Evolutionary conservation across 371 early-diverging fungal genomes (phyloP).

Genomic region (Blakeslea trispora): DNA sequence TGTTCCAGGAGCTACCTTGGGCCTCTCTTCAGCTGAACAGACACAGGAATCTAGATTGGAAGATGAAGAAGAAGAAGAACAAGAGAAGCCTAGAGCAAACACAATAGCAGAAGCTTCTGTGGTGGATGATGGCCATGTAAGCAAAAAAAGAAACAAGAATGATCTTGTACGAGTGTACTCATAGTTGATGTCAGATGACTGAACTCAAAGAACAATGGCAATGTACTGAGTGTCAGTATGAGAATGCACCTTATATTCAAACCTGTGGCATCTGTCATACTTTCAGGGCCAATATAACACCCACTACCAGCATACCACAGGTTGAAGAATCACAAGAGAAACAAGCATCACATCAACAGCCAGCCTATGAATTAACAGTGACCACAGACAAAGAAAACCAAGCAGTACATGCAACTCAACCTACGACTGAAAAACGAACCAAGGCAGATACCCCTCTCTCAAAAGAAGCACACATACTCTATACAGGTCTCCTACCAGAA

Average conservation of each 20-base stretch:
- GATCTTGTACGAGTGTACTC: too few relatives aligned
- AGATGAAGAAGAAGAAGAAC: not conserved
- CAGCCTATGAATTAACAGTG: not conserved
- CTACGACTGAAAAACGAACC: not conserved
- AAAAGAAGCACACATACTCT: slow-evolving; percentile 16
- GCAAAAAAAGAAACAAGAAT: not conserved
- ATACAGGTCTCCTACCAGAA: slow-evolving; percentile 14
- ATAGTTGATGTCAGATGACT: too few relatives aligned
- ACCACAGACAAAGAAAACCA: not conserved
- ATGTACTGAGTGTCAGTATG: slow-evolving; percentile 18
- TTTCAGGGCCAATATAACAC: not conserved
- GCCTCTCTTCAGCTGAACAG: not conserved
- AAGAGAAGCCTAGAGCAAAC: not conserved
- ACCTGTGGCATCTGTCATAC: slow-evolving; percentile 21
- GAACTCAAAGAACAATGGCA: slow-evolving; percentile 16
- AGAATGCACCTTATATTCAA: slow-evolving; percentile 8
- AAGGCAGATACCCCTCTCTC: not conserved
- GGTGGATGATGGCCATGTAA: not conserved
- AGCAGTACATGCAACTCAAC: not conserved
- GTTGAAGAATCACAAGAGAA: too few relatives aligned
- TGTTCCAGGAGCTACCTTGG: not conserved
- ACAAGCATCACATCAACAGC: too few relatives aligned
- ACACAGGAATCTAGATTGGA: not conserved
- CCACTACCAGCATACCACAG: too few relatives aligned
- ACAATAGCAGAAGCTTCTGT: not conserved